phyloP scores from a whole-genome alignment of 176 grass and related monocot species.

The Echinochloa phyllopogon region DNA sequence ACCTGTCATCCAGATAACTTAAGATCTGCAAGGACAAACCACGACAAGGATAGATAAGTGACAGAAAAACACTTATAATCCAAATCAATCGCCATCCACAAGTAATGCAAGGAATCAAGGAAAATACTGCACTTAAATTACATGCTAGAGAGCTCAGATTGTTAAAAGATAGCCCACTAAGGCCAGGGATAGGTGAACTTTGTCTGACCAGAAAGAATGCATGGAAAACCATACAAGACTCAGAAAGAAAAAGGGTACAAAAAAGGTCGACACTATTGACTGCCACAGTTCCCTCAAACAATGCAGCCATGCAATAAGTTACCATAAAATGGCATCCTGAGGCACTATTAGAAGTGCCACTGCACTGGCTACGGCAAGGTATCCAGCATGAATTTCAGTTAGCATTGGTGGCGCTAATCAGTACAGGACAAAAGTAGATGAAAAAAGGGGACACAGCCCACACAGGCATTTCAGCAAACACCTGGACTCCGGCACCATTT shows the following conservation, averaged over 20 bases:
- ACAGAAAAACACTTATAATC: not conserved
- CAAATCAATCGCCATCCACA: not conserved
- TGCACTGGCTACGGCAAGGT: not conserved
- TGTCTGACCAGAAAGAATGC: not conserved
- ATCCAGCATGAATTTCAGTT: not conserved
- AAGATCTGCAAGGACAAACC: slow-evolving; percentile 55
- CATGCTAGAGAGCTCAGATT: not conserved
- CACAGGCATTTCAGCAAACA: slow-evolving; percentile 46
- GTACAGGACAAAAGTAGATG: not conserved
- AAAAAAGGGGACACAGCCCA: not conserved
- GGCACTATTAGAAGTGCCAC: not conserved
- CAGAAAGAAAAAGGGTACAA: not conserved
- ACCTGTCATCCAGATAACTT: slow-evolving; percentile 76
- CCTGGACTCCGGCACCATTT: not conserved
- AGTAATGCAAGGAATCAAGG: not conserved
- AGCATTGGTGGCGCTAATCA: not conserved
- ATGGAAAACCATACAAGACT: not conserved
- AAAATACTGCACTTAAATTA: not conserved
- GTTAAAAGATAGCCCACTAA: not conserved
- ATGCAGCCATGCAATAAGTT: not conserved
- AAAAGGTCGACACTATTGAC: not conserved
- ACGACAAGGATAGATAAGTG: slow-evolving; percentile 7
- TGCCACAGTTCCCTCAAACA: not conserved
- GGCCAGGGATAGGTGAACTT: not conserved
- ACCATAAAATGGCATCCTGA: not conserved